Conservation (phyloP, 2,329 filamentous ascomycete genomes). For the Aureobasidium mangrovei region DNA sequence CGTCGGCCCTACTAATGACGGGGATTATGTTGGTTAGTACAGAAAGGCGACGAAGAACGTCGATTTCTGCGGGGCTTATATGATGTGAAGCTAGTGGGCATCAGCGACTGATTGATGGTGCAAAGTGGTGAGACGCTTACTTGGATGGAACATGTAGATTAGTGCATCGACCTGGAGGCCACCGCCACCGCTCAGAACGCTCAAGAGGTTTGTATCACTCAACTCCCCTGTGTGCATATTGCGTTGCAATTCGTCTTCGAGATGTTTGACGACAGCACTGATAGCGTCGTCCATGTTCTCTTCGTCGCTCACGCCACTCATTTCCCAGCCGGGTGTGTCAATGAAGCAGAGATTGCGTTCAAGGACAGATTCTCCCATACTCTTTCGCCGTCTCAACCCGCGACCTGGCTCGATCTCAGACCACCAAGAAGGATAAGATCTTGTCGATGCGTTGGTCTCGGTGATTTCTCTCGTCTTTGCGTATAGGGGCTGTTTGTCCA, state of each 20-base stretch:
- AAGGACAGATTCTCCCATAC: conserved; percentile 65
- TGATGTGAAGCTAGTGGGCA: background rate
- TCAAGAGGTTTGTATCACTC: conserved; percentile 64
- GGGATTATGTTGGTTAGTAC: conserved; percentile 77
- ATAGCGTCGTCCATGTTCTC: conserved; percentile 44
- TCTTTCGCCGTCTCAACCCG: conserved; percentile 55
- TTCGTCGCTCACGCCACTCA: conserved; percentile 41
- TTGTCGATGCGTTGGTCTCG: conserved; percentile 39
- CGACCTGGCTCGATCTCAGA: conserved; percentile 63
- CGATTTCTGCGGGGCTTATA: conserved; percentile 20
- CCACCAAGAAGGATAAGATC: conserved; percentile 80
- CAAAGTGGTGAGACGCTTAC: conserved; percentile 33
- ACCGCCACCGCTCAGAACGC: conserved; percentile 70
- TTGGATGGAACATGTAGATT: conserved; percentile 68
- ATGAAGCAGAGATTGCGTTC: conserved; percentile 93
- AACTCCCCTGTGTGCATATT: conserved; percentile 54
- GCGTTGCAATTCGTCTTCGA: conserved; percentile 60
- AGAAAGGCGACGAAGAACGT: conserved; percentile 60
- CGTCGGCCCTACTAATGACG: conserved; percentile 69
- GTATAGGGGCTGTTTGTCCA: background rate
- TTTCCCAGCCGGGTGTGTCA: conserved; percentile 63
- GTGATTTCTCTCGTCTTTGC: conserved; percentile 21
- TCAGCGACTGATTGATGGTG: background rate
- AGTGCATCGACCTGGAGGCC: conserved; percentile 78
- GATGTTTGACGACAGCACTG: conserved; percentile 41